Conservation (phyloP, 352 stramenopile species). For the Globisporangium paroecandrum region DNA sequence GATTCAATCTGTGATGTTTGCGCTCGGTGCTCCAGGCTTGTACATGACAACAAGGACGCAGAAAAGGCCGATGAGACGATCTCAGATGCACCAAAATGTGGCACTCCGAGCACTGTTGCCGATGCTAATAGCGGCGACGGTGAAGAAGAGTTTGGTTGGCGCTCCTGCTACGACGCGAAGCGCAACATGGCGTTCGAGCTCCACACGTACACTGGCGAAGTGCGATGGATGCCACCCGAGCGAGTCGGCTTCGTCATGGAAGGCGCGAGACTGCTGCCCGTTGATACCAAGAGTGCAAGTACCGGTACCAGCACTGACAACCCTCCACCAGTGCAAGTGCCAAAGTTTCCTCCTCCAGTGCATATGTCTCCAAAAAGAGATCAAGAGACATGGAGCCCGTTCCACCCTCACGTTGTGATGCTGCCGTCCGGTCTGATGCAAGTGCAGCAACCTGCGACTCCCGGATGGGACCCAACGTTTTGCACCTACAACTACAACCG, state of each 20-base stretch:
- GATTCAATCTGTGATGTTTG: background rate
- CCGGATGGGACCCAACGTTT: constrained; percentile 13
- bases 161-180: constrained; percentile 41
- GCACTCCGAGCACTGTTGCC: background rate
- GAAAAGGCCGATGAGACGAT: background rate
- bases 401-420: constrained; percentile 56
- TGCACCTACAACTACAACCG: constrained; percentile 52
- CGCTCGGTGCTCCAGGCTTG: background rate
- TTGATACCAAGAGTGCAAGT: background rate
- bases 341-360: background rate
- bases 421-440: constrained; percentile 51
- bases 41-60: background rate
- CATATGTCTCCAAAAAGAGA: constrained; percentile 6
- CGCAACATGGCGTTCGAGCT: constrained; percentile 54
- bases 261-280: constrained; percentile 35
- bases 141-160: constrained; percentile 50
- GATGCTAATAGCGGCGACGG: too few relatives aligned
- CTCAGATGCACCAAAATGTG: background rate
- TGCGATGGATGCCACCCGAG: constrained; percentile 55
- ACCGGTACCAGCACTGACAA: too few relatives aligned
- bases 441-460: constrained; percentile 18
- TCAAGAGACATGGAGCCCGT: constrained; percentile 39
- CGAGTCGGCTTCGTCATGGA: constrained; percentile 52
- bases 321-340: background rate
- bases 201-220: constrained; percentile 71